These are phyloP conservation scores for Leishmania mexicana DNA, from an alignment of 208 protist genomes.

Conservation along the genomic window DNA sequence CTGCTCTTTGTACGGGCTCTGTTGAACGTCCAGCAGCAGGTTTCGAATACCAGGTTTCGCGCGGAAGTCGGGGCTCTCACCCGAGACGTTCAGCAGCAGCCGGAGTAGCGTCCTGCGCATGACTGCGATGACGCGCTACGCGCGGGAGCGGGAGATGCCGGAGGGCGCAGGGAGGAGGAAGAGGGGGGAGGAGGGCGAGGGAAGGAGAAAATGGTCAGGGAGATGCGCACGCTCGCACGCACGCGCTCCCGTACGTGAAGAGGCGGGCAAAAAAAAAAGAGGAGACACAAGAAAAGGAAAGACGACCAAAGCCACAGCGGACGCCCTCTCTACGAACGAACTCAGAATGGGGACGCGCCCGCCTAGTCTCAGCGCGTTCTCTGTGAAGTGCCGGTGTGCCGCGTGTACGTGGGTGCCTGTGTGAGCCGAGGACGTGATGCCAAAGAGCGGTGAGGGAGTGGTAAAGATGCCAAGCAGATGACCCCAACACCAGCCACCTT, in stretches of 20 bases:
- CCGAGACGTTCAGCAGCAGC: conserved; percentile 70
- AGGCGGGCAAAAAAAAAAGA: neutral
- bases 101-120: conserved; percentile 43
- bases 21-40: conserved; percentile 73
- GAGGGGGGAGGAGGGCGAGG: neutral
- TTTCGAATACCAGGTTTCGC: conserved; percentile 78
- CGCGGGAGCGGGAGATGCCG: neutral
- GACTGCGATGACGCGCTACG: conserved; percentile 6
- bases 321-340: no score
- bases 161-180: neutral
- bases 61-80: conserved; percentile 83
- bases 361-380: neutral
- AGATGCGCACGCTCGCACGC: neutral
- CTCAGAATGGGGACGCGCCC: neutral
- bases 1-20: conserved; percentile 91
- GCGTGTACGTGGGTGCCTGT: neutral
- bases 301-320: neutral
- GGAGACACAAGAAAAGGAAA: neutral
- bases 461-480: neutral
- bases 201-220: neutral
- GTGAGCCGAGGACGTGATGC: neutral
- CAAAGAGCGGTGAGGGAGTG: neutral
- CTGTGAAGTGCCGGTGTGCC: neutral
- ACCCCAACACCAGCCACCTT: neutral
- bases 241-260: neutral